Evolutionary conservation across 352 stramenopile species (phyloP).

Genomic region (Aphanomyces cochlioides): DNA sequence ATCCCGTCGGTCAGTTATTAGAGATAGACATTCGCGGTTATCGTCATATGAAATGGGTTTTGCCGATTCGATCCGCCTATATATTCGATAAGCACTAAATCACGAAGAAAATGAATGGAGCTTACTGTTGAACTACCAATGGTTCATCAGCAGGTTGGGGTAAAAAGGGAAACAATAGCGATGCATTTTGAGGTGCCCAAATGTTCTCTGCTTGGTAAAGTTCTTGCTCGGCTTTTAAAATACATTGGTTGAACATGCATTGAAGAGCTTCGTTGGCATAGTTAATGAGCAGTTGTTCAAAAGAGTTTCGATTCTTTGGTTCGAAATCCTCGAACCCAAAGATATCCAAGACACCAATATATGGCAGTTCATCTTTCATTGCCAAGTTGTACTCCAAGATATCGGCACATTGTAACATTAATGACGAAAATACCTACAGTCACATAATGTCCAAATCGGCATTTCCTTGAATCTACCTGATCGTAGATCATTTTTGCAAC

Average conservation of each 20-base stretch:
- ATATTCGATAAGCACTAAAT: slow-evolving; percentile 49
- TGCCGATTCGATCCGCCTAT: slow-evolving; percentile 60
- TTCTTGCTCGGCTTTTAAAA: slow-evolving; percentile 37
- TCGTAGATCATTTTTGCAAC: slow-evolving; percentile 87
- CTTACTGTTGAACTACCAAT: slow-evolving; percentile 46
- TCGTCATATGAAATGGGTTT: slow-evolving; percentile 45
- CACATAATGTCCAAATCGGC: slow-evolving; percentile 36
- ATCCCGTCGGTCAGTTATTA: slow-evolving; percentile 20
- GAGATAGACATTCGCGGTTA: slow-evolving; percentile 21
- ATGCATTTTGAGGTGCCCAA: slow-evolving; percentile 44
- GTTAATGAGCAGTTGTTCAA: slow-evolving; percentile 37
- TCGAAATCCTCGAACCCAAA: slow-evolving; percentile 80
- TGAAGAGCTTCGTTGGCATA: slow-evolving; percentile 37
- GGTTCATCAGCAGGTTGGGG: neutral
- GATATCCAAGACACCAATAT: slow-evolving; percentile 75
- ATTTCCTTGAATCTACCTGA: slow-evolving; percentile 77
- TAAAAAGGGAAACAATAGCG: slow-evolving; percentile 14
- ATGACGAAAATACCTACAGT: slow-evolving; percentile 66
- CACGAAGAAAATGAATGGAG: slow-evolving; percentile 51
- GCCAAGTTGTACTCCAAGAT: slow-evolving; percentile 69
- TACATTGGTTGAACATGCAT: slow-evolving; percentile 31
- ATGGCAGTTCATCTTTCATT: slow-evolving; percentile 19
- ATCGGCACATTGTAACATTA: slow-evolving; percentile 67
- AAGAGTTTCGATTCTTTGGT: slow-evolving; percentile 66
- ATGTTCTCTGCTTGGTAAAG: slow-evolving; percentile 47